A percentile compares a stretch with the other conserved stretches of the same genome.
These are phyloP conservation scores for Leccinum aurantiacum DNA, from an alignment of 768 basidiomycete species.

Conservation along the genomic window DNA sequence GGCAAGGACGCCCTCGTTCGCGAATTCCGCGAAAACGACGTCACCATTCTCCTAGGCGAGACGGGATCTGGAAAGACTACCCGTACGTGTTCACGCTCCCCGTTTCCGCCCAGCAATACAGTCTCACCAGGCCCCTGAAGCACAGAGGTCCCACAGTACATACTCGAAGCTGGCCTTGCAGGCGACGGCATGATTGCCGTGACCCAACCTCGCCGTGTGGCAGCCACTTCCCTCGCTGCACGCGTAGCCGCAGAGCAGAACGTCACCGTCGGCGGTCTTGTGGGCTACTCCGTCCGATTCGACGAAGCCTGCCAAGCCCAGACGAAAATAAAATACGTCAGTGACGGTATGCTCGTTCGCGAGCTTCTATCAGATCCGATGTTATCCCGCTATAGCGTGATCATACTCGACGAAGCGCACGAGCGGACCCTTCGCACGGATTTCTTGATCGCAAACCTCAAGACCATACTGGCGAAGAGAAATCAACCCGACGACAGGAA, in stretches of 20 bases:
- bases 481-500: constrained; percentile 52
- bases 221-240: constrained; percentile 90
- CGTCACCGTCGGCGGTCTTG: constrained; percentile 64
- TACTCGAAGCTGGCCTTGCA: constrained; percentile 78
- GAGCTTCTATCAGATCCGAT: constrained; percentile 82
- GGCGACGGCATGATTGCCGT: constrained; percentile 79
- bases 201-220: constrained; percentile 94
- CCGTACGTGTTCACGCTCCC: constrained; percentile 56
- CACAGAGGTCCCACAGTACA: constrained; percentile 93
- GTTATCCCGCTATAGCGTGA: constrained; percentile 78
- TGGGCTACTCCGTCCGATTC: constrained; percentile 96
- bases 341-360: constrained; percentile 96
- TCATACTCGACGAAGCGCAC: constrained; percentile 96
- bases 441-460: constrained; percentile 86
- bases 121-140: constrained; percentile 31
- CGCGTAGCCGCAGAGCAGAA: constrained; percentile 88
- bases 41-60: constrained; percentile 90
- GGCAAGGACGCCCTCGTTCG: constrained; percentile 75
- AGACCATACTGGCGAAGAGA: constrained; percentile 69
- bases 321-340: constrained; percentile 94
- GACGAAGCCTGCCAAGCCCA: constrained; percentile 72
- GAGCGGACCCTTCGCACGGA: constrained; percentile 95
- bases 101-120: neutral
- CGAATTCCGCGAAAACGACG: constrained; percentile 74
- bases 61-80: constrained; percentile 99